Evolutionary conservation across 1,284 basidiomycete species (phyloP).

Genomic region (Amylostereum areolatum): DNA sequence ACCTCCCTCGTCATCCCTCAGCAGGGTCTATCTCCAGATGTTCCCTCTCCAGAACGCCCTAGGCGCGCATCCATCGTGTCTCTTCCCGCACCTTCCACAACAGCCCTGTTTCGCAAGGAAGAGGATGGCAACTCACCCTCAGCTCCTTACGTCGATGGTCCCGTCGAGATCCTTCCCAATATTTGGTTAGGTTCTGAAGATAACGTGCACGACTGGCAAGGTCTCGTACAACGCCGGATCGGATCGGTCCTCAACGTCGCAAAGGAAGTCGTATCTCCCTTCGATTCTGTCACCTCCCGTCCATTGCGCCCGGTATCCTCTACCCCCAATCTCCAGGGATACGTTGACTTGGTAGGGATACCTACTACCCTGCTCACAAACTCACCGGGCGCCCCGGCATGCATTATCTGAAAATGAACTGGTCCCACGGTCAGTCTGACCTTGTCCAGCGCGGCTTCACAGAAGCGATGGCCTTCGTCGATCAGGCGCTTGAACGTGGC

Average conservation of each 20-base stretch:
- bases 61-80: constrained; percentile 64
- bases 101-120: constrained; percentile 55
- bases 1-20: constrained; percentile 37
- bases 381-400: constrained; percentile 67
- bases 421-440: constrained; percentile 92
- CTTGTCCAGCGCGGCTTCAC: constrained; percentile 77
- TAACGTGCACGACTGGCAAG: constrained; percentile 77
- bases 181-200: constrained; percentile 94
- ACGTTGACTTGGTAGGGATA: constrained; percentile 29
- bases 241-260: constrained; percentile 90
- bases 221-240: constrained; percentile 70
- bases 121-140: constrained; percentile 53
- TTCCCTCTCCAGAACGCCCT: constrained; percentile 25
- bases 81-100: constrained; percentile 43
- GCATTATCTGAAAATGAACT: constrained; percentile 89
- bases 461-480: constrained; percentile 76
- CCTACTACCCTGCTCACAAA: constrained; percentile 59
- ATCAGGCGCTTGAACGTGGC: constrained; percentile 65
- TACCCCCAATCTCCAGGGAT: constrained; percentile 53
- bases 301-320: constrained; percentile 56
- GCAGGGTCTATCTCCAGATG: constrained; percentile 19
- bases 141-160: constrained; percentile 79
- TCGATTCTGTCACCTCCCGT: constrained; percentile 44
- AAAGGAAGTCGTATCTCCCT: constrained; percentile 83
- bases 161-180: constrained; percentile 83